Percentiles rank a stretch among this genome's conserved stretches.
Evolutionary conservation across 2,329 filamentous ascomycete species (phyloP).

Genomic region (Pyrenochaeta sp.): DNA sequence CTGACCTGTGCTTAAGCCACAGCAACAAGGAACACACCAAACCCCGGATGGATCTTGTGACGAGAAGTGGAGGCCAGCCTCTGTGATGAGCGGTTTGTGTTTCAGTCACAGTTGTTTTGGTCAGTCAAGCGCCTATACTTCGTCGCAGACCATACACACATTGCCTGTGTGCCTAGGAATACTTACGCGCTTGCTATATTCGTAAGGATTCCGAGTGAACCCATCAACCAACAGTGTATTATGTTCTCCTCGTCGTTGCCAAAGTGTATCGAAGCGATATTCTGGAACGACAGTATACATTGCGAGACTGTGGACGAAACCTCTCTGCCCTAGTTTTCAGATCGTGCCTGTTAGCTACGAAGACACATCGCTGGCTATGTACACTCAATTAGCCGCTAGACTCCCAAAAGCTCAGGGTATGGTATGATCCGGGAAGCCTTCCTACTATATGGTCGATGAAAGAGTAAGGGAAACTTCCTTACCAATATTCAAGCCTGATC

Average conservation of each 20-base stretch:
- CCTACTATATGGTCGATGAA: neutral
- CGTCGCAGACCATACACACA: neutral
- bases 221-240: neutral
- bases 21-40: neutral
- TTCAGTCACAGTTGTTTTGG: neutral
- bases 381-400: constrained; percentile 3
- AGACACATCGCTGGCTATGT: neutral
- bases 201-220: neutral
- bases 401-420: neutral
- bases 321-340: constrained; percentile 5
- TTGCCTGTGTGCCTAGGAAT: neutral
- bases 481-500: neutral
- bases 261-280: neutral
- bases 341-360: neutral
- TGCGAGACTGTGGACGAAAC: neutral
- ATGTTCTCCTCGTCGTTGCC: neutral
- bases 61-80: neutral
- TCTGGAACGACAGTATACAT: neutral
- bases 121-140: neutral
- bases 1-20: neutral
- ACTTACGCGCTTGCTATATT: neutral
- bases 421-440: neutral
- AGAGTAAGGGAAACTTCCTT: neutral
- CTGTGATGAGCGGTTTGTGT: neutral
- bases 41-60: neutral